Percentiles rank a stretch among this genome's conserved stretches.
Conservation (phyloP, 495 filamentous ascomycete genomes). For the Physcia stellaris region DNA sequence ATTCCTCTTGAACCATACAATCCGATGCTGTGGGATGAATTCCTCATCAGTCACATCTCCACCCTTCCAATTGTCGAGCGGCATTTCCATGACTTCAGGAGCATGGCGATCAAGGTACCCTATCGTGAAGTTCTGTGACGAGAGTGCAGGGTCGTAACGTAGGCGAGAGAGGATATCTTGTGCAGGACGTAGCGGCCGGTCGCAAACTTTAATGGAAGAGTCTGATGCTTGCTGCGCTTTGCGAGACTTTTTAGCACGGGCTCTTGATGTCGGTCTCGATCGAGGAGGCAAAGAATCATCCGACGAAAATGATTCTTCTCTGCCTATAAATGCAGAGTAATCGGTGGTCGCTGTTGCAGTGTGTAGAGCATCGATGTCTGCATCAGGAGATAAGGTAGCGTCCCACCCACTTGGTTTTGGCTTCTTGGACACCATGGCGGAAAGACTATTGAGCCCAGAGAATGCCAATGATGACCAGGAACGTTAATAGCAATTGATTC, state of each 20-base stretch:
- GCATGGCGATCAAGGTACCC: slow-evolving; percentile 60
- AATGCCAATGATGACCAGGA: too few species aligned
- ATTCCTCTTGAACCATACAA: slow-evolving; percentile 53
- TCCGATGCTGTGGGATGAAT: slow-evolving; percentile 72
- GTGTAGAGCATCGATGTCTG: neutral
- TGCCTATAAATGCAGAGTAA: neutral
- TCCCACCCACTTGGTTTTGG: neutral
- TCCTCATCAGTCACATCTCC: slow-evolving; percentile 70
- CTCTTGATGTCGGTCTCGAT: slow-evolving; percentile 3
- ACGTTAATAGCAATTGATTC: too few species aligned
- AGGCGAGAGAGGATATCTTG: slow-evolving; percentile 59
- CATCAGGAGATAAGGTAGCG: too few species aligned
- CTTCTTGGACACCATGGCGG: neutral
- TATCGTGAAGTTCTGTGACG: slow-evolving; percentile 50
- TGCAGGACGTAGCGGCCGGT: slow-evolving; percentile 12
- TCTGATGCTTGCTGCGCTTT: slow-evolving; percentile 6
- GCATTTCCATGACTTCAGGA: slow-evolving; percentile 41
- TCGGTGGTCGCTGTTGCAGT: neutral
- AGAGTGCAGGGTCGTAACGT: slow-evolving; percentile 52
- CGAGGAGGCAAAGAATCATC: slow-evolving; percentile 1
- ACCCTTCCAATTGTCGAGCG: slow-evolving; percentile 58
- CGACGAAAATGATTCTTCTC: neutral
- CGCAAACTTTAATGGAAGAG: neutral
- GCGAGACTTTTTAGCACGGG: slow-evolving; percentile 7
- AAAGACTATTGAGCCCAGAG: neutral